Evolutionary conservation across 2,329 filamentous ascomycete species (phyloP), one percentile per base, ranked within the genome.

Genomic region (Talaromyces sp.): DNA sequence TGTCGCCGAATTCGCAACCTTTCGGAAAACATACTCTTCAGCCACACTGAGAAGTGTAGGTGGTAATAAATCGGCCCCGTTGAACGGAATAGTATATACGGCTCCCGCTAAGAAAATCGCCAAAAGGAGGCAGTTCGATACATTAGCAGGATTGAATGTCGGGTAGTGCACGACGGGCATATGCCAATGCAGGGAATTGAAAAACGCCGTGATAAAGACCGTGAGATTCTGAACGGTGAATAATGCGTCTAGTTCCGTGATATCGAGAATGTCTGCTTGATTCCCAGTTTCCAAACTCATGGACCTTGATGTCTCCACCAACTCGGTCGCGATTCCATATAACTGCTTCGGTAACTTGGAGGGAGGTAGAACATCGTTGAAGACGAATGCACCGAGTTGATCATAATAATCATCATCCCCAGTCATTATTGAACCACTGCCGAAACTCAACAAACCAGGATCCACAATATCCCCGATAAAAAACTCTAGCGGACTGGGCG

Each of bases 111-210:
- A 31, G 5, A 68, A 69, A 5, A 69, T 69, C 5, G 68, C 56
- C 5, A 69, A 63, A 2, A 70, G 54, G 1, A 70, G 60, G 2
- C 65, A 39, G 17, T 63, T 69, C 3, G 67, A 66, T 13, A 67
- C 50, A 7, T 64, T 63, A 1, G 64, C 65, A 0, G 68, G 68
- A 31, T 69, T 64, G 28, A 70, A 69, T 4, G 67, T 69, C 19
- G 68, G 67, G 15, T 67, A 70, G 58, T 70, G 68, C 1, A 70
- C 66, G 10, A 70, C 64, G 0, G 68, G 68, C 7, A 70, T 57
- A 43, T 70, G 68, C 68, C 68, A 70, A 52, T 70, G 66, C 2
- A 70, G 61, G n/a, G 68, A 67, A 13, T 69, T 66, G 15, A 70
- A 70, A 55, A 66, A 70, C 0, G 62, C 66, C 3, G 67, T 66